These are phyloP conservation scores for Onygenales sp. DNA, from an alignment of 2,329 filamentous ascomycete genomes.

Conservation along the genomic window DNA sequence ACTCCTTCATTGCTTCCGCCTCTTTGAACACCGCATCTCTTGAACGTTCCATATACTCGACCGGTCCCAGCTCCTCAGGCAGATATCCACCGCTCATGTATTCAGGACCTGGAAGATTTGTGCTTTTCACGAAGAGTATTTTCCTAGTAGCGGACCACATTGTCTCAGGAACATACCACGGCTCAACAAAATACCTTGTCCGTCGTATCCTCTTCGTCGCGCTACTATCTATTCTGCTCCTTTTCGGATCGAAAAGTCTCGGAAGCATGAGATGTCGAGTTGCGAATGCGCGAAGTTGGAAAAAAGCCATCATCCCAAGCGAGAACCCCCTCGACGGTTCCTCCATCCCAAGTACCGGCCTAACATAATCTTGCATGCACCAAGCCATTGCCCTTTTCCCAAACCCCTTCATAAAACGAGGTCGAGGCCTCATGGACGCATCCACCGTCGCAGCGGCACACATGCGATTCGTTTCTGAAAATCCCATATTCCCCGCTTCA, in stretches of 20 bases:
- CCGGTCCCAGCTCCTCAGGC: background rate
- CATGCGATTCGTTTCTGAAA: background rate
- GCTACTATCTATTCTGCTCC: slow-evolving; percentile 1
- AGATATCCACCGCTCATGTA: background rate
- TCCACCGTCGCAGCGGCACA: background rate
- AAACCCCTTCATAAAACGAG: background rate
- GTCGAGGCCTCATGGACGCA: background rate
- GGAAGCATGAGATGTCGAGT: background rate
- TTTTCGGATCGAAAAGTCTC: background rate
- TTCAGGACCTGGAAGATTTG: background rate
- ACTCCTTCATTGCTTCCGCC: background rate
- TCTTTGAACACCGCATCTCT: background rate
- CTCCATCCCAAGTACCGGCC: background rate
- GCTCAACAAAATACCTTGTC: background rate
- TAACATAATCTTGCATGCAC: background rate
- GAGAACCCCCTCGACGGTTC: background rate
- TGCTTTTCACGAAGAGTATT: background rate
- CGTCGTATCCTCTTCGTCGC: background rate
- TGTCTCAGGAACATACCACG: background rate
- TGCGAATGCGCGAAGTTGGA: background rate
- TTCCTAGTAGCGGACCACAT: background rate
- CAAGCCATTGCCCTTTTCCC: background rate
- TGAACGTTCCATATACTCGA: background rate
- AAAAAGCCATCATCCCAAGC: background rate
- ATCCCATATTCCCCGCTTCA: background rate